Base-by-base conservation (phyloP, 352 stramenopile species). In the Phytophthora pinifolia region DNA sequence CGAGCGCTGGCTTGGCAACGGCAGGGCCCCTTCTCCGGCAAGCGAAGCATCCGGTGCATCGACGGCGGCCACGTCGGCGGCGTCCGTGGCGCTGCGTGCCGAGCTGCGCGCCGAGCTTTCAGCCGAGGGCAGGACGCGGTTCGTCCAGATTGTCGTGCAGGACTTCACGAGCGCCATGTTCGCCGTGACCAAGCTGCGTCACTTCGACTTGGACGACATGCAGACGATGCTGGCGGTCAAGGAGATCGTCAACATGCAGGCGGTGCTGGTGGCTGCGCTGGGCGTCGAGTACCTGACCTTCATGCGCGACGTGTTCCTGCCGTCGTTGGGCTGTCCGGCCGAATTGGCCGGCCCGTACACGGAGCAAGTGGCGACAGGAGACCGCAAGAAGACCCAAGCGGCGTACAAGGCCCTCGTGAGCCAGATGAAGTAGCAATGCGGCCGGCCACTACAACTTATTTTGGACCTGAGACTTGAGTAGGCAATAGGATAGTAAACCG, bases 131-230 rank as follows among this genome's bases (percentile, higher is more conserved):
- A 77, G 65, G 18, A 44, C 65, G n/a, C 62, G 51, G 9, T 88
- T 89, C 49, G 80, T 64, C 13, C 76, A 88, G 53, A 68, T 90
- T 36, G 45, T 82, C 2, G 72, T 92, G 9, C 74, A 87, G 49
- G 65, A 82, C 18, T 89, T 92, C 50, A 86, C 79, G 27, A 63
- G 80, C 0, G 74, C 80, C 32, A 88, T 92, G 74, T 94, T 92
- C 52, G 17, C 65, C 20, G 59, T 92, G 47, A 73, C 69, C 5
- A 78, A 89, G 52, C 67, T 76, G 46, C 54, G 68, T 30, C 77
- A 92, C 52, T 91, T 94, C 41, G 74, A 90, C 57, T 46, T 87
- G 14, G 63, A 85, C 44, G 84, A 94, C 42, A 74, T 83, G 52
- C 77, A 92, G 55, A 84, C 72, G 41, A 59, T 68, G 27, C 35